phyloP scores from a whole-genome alignment of 805 yeast species.

The Saccharomycopsis babjevae region DNA sequence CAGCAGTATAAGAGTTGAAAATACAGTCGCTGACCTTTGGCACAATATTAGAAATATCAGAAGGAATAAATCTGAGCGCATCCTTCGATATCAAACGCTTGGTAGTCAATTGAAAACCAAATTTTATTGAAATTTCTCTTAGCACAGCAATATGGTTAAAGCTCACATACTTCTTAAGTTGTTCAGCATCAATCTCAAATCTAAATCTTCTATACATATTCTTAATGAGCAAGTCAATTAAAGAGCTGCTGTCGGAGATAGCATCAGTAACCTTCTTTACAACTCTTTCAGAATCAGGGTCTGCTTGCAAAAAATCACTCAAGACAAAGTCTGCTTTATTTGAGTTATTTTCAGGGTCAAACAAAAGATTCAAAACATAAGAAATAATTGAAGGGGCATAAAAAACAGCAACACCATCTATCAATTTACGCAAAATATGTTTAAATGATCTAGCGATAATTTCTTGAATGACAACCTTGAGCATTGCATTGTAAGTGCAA shows the following conservation, averaged over 20 bases:
- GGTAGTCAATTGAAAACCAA: conserved; percentile 79
- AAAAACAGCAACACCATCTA: conserved; percentile 38
- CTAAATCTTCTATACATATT: conserved; percentile 60
- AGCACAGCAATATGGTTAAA: conserved; percentile 28
- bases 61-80: conserved; percentile 35
- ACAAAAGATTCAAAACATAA: conserved; percentile 61
- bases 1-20: conserved; percentile 55
- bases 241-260: conserved; percentile 22
- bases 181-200: conserved; percentile 34
- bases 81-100: conserved; percentile 22
- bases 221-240: conserved; percentile 30
- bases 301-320: conserved; percentile 31
- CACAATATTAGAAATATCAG: conserved; percentile 56
- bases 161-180: conserved; percentile 27
- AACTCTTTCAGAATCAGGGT: conserved; percentile 28
- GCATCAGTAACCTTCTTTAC: not conserved
- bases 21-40: conserved; percentile 71
- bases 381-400: conserved; percentile 52
- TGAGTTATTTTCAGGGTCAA: conserved; percentile 40
- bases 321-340: conserved; percentile 31
- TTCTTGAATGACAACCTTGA: conserved; percentile 32
- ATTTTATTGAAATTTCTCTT: conserved; percentile 63
- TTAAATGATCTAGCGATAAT: conserved; percentile 74
- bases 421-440: conserved; percentile 50
- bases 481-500: conserved; percentile 17